A percentile compares a stretch with the other conserved stretches of the same genome.
Conservation (phyloP, 108 stramenopile genomes). For the Mediolabrus comicus region DNA sequence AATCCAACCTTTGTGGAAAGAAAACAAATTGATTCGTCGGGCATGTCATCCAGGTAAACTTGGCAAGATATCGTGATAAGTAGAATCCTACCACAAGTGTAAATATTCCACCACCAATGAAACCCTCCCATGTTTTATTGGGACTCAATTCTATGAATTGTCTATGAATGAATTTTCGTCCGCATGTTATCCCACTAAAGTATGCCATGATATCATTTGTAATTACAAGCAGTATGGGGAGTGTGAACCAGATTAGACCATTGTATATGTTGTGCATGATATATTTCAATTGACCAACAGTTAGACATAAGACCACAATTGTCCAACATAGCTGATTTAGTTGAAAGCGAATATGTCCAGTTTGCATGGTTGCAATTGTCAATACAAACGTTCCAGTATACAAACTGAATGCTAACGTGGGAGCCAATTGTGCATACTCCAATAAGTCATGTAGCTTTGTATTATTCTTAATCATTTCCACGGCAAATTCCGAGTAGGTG, state of each 20-base stretch:
- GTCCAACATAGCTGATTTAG: conserved; percentile 97
- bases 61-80: conserved; percentile 76
- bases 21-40: conserved; percentile 79
- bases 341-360: conserved; percentile 92
- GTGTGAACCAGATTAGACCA: conserved; percentile 97
- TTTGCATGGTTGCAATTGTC: conserved; percentile 91
- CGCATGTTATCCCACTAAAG: conserved; percentile 88
- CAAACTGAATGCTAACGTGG: conserved; percentile 62
- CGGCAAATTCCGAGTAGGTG: conserved; percentile 80
- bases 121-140: conserved; percentile 98
- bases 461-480: conserved; percentile 70
- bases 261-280: conserved; percentile 97
- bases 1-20: conserved; percentile 70
- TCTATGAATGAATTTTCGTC: conserved; percentile 88
- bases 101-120: conserved; percentile 89
- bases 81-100: conserved; percentile 92
- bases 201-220: conserved; percentile 98
- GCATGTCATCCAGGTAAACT: conserved; percentile 89
- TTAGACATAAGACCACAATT: conserved; percentile 89
- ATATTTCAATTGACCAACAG: conserved; percentile 91
- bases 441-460: conserved; percentile 55
- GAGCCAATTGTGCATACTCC: conserved; percentile 63
- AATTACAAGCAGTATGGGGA: conserved; percentile 92
- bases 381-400: conserved; percentile 90
- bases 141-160: conserved; percentile 90